A percentile compares a stretch with the other conserved stretches of the same genome.
Evolutionary conservation across 352 stramenopile species (phyloP).

Genomic region (Phytophthora idaei): DNA sequence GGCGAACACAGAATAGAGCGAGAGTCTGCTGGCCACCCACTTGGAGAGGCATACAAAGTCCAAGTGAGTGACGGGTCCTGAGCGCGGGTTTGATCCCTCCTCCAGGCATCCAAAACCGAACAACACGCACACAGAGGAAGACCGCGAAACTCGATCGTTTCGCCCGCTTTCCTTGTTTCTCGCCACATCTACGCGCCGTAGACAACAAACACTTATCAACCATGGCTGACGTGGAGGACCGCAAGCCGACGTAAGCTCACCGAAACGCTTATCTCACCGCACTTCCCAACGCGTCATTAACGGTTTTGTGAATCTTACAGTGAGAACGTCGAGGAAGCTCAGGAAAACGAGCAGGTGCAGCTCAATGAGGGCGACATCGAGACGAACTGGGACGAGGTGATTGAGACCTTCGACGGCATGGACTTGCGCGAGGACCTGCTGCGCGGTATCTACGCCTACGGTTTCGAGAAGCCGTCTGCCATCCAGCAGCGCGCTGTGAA

Average conservation of each 20-base stretch:
- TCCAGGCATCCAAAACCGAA: constrained; percentile 43
- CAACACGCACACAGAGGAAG: constrained; percentile 47
- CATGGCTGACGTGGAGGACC: constrained; percentile 85
- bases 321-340: constrained; percentile 63
- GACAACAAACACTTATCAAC: constrained; percentile 34
- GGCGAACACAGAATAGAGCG: constrained; percentile 1
- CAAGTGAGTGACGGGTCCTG: constrained; percentile 48
- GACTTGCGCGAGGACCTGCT: constrained; percentile 98
- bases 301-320: constrained; percentile 25
- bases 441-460: constrained; percentile 99
- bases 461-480: constrained; percentile 99
- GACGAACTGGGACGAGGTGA: constrained; percentile 98
- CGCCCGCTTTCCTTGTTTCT: constrained; percentile 25
- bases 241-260: constrained; percentile 56
- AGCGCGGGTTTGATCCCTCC: constrained; percentile 18
- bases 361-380: constrained; percentile 95
- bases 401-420: constrained; percentile 99
- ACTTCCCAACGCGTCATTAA: constrained; percentile 6
- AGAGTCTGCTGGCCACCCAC: constrained; percentile 60
- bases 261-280: background rate
- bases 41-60: constrained; percentile 67
- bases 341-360: constrained; percentile 67
- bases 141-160: constrained; percentile 37
- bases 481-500: constrained; percentile 99
- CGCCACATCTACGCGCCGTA: constrained; percentile 34